phyloP scores from a whole-genome alignment of 2,329 filamentous ascomycete species.

The Triangularia setosa region DNA sequence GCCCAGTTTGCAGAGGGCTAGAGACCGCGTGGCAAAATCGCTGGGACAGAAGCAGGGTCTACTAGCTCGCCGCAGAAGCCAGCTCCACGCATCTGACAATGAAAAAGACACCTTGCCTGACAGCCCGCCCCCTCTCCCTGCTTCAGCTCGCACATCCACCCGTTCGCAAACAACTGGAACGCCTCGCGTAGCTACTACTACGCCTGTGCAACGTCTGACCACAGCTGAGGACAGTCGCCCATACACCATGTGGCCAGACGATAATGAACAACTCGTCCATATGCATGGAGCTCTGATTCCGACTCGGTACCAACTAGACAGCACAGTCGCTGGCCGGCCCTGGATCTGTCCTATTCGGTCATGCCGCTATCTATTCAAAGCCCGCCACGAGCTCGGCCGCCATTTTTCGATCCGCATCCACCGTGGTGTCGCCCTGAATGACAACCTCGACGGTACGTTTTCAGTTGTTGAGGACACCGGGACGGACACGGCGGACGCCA shows the following conservation, averaged over 20 bases:
- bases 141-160: not conserved
- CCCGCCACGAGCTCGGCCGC: not conserved
- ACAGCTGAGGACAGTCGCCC: constrained; percentile 19
- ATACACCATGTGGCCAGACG: constrained; percentile 16
- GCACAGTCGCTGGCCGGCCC: constrained; percentile 9
- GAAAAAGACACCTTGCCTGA: not conserved
- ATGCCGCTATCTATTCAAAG: constrained; percentile 17
- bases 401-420: constrained; percentile 15
- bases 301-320: constrained; percentile 14
- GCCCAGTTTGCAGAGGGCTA: not conserved
- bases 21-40: not conserved
- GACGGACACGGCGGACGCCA: not conserved
- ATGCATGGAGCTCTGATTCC: constrained; percentile 17
- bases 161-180: not conserved
- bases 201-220: not conserved
- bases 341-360: constrained; percentile 23
- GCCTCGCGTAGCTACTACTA: not conserved
- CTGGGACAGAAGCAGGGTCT: not conserved
- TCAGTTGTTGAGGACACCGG: not conserved
- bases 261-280: not conserved
- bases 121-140: not conserved
- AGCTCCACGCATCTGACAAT: not conserved
- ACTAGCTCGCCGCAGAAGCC: not conserved
- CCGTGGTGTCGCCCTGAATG: constrained; percentile 16
- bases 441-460: constrained; percentile 23